These are phyloP conservation scores for Fomitopsis pulvina DNA, from an alignment of 768 basidiomycete genomes.

Conservation along the genomic window DNA sequence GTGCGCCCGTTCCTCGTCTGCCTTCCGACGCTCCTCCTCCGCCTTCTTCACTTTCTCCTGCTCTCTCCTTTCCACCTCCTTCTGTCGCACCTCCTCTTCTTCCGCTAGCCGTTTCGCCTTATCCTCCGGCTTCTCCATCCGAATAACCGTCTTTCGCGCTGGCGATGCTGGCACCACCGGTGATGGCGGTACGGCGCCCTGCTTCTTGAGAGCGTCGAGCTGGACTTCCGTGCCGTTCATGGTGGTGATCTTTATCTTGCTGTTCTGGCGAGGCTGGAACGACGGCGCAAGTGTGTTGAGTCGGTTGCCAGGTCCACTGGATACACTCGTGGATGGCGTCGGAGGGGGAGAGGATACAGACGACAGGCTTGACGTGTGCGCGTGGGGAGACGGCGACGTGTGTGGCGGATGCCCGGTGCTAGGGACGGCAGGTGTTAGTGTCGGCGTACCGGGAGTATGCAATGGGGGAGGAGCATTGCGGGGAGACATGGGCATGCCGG, in stretches of 20 bases:
- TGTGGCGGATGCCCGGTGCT: conserved; percentile 37
- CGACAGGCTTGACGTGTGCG: conserved; percentile 35
- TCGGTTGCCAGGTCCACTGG: conserved; percentile 29
- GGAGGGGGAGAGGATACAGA: conserved; percentile 61
- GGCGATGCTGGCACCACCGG: conserved; percentile 33
- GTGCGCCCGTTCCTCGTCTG: conserved; percentile 34
- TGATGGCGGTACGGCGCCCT: conserved; percentile 33
- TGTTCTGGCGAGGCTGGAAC: conserved; percentile 49
- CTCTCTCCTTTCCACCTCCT: conserved; percentile 38
- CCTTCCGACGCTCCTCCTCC: conserved; percentile 26
- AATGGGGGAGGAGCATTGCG: conserved; percentile 48
- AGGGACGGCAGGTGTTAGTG: conserved; percentile 51
- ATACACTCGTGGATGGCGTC: conserved; percentile 50
- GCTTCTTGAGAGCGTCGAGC: conserved; percentile 46
- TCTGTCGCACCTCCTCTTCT: conserved; percentile 26
- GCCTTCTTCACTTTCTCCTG: conserved; percentile 19
- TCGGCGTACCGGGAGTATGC: conserved; percentile 64
- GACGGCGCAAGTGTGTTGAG: conserved; percentile 59
- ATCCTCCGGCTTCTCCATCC: conserved; percentile 60
- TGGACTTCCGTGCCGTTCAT: conserved; percentile 61
- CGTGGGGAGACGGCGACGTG: conserved; percentile 39
- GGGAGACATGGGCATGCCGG: conserved; percentile 58
- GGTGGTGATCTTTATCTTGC: conserved; percentile 46
- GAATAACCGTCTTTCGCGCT: conserved; percentile 33
- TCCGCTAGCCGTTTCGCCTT: conserved; percentile 42